Evolutionary conservation across 768 basidiomycete genomes (phyloP), one percentile per base, ranked within the genome.

Genomic region (Baorangia bicolor): DNA sequence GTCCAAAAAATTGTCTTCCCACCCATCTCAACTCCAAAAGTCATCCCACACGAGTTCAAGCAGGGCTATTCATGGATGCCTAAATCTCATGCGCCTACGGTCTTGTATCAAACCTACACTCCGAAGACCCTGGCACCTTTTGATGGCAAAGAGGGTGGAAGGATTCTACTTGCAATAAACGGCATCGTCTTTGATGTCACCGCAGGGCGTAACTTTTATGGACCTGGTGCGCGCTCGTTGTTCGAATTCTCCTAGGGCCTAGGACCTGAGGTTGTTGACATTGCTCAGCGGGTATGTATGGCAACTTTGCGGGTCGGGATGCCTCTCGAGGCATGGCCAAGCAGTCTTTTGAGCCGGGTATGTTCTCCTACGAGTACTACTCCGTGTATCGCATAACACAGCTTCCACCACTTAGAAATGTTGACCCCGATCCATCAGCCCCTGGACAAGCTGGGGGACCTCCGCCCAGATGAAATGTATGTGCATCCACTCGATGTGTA

Each of bases 281-380:
- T 16, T 25, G 43, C 39, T 28, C 61, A 97, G 96, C 87, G 64
- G 96, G 95, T 0, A 92, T 94, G 83, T 98, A 98, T 67, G 94
- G 93, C 30, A 96, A 95, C 73, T 98, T 99, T 77, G 95, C 97
- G 3, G 97, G 96, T 6, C 75, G 95, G 46, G 96, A 99, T 74
- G 96, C 96, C 2, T 95, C 92, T 16, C 78, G 95, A 35, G 95
- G 96, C 5, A 95, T 98, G 91, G 96, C 96, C 8, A 97, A 95
- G 74, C 95, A 98, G 74, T 96, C 94, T 3, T 98, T 97, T 61
- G 95, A 95, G 48, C 30, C 77, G n/a, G 92, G 94, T 92, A 65
- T 49, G 88, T 66, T 8, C 7, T 39, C n/a, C 21, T 21, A 14
- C 4, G 27, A 27, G 39, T 49, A 18, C 23, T n/a, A 23, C 39